phyloP scores from a whole-genome alignment of 1,284 basidiomycete genomes.

The Chondrostereum purpureum region DNA sequence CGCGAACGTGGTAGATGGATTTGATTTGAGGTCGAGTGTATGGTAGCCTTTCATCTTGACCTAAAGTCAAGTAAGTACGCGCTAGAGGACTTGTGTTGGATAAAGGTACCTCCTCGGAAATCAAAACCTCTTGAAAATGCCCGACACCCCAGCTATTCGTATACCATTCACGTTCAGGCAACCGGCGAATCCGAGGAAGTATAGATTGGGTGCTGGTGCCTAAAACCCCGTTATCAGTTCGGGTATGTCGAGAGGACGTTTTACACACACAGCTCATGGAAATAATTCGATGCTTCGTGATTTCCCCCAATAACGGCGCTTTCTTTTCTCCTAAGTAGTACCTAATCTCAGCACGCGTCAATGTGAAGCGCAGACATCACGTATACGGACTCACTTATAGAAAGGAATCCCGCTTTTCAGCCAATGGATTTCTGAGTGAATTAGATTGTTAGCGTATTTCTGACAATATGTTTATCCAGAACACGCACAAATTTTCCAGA shows the following conservation, averaged over 20 bases:
- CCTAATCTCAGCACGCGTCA: too few relatives aligned
- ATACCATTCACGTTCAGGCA: constrained; percentile 84
- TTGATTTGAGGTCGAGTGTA: constrained; percentile 66
- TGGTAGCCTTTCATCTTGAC: constrained; percentile 68
- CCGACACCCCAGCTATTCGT: constrained; percentile 84
- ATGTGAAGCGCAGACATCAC: too few relatives aligned
- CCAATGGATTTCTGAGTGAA: too few relatives aligned
- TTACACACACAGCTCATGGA: constrained; percentile 84
- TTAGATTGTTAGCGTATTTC: too few relatives aligned
- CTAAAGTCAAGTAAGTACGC: constrained; percentile 31
- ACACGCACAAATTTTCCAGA: too few relatives aligned
- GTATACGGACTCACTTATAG: too few relatives aligned
- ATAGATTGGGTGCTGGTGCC: constrained; percentile 97
- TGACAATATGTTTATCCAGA: too few relatives aligned
- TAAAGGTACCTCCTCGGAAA: constrained; percentile 73
- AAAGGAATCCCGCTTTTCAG: too few relatives aligned
- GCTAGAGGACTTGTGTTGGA: too few relatives aligned
- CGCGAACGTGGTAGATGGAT: constrained; percentile 88
- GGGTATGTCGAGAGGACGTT: not conserved
- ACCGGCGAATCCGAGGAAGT: constrained; percentile 91
- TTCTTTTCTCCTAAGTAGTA: constrained; percentile 82
- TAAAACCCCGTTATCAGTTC: constrained; percentile 28
- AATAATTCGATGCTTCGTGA: constrained; percentile 95
- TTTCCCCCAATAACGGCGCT: constrained; percentile 97
- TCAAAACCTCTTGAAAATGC: constrained; percentile 87